Evolutionary conservation across 2,329 filamentous ascomycete genomes (phyloP), one percentile per base, ranked within the genome.

Genomic region (Endoconidiophora polonica): DNA sequence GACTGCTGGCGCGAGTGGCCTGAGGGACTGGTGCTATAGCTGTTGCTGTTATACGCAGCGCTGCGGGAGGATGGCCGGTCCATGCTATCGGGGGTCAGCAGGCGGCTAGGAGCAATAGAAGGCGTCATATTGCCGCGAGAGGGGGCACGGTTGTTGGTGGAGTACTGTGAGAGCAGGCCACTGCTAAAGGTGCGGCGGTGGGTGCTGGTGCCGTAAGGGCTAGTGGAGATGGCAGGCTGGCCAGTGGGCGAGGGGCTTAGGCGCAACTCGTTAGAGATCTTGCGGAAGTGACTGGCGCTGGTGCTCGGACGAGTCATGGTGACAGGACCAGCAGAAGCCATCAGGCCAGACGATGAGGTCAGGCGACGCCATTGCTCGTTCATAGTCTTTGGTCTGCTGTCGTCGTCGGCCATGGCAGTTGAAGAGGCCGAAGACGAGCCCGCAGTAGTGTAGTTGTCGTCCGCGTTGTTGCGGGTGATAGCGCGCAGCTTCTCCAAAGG

Each of bases 1-100:
- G 66, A 41, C 61, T 66, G 44, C 67, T 59, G 1, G 68, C 65
- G 18, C 68, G 68, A 1, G 66, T 69, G 4, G 68, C 66, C 3
- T 65, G 63, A 52, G 67, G 57, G 39, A 12, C 50, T 41, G 60
- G 59, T 54, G 61, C 26, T 43, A 12, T 33, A 41, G 2, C 29
- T 38, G 20, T 44, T 37, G 3, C 26, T 36, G 7, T 44, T 29
- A 40, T 48, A 23, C 16, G 46, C 33, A 5, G 40, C 20, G 5
- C 46, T 43, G 23, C 50, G 46, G 2, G 41, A 46, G 5, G 37
- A 36, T 5, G 46, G 46, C 1, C 43, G 41, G 4, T 52, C 50
- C 20, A 49, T 43, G 37, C 45, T 44, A n/a, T 52, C 50, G 26
- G 50, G 50, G 7, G 50, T 52, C 10, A 52, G 29, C 46, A 52